A percentile compares a stretch with the other conserved stretches of the same genome.
phyloP scores from a whole-genome alignment of 1,139 yeast species.

The Sugiyamaella xylanicola region DNA sequence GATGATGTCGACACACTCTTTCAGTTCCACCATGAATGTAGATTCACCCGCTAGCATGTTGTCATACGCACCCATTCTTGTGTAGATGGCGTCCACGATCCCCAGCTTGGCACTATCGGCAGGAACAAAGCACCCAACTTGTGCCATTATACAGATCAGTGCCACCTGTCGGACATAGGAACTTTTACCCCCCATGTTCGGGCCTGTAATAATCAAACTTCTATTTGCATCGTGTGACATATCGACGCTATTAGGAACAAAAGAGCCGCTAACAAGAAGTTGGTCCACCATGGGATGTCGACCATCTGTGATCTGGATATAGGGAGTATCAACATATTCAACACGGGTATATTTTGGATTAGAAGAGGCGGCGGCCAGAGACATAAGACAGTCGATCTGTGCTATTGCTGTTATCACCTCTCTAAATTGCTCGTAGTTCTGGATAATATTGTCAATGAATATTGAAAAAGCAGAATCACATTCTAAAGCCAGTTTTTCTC shows the following conservation, averaged over 20 bases:
- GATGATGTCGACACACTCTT: conserved; percentile 63
- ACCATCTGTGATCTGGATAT: conserved; percentile 57
- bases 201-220: conserved; percentile 64
- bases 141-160: conserved; percentile 69
- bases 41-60: conserved; percentile 68
- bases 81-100: conserved; percentile 56
- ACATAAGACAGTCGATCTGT: conserved; percentile 69
- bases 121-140: conserved; percentile 90
- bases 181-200: conserved; percentile 81
- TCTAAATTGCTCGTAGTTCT: conserved; percentile 55
- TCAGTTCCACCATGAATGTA: conserved; percentile 75
- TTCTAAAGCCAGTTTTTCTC: conserved; percentile 57
- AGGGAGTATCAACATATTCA: conserved; percentile 48
- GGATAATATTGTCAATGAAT: conserved; percentile 52
- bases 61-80: conserved; percentile 72
- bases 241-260: conserved; percentile 70
- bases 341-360: conserved; percentile 60
- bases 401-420: conserved; percentile 57
- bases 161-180: conserved; percentile 68
- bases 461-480: conserved; percentile 58
- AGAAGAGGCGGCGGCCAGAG: conserved; percentile 65
- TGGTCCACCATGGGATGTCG: conserved; percentile 82
- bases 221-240: conserved; percentile 52
- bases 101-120: conserved; percentile 55
- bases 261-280: conserved; percentile 44